Evolutionary conservation across 2,329 filamentous ascomycete genomes (phyloP), one percentile per base, ranked within the genome.

Genomic region (Penicillium sclerotigenum): DNA sequence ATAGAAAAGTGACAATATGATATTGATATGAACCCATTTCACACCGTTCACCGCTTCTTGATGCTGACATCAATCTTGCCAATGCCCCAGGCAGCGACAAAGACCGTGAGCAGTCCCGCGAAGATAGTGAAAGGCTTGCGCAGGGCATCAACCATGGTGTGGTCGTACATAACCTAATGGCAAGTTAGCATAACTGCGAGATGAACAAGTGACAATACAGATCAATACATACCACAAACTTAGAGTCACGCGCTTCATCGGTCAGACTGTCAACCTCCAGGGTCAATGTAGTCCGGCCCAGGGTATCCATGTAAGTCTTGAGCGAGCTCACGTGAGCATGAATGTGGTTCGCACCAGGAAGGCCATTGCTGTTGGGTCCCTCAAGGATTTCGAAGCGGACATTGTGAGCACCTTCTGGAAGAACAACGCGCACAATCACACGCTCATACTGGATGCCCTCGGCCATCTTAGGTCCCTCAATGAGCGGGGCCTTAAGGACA

Each of bases 251-350:
- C 68, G 92, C 85, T 64, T 97, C 94, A 66, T 99, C 94, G 1
- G 95, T 90, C 50, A 97, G 79, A 73, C 97, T 97, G 65, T 86
- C 82, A 8, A 91, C 90, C 59, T 87, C 89, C 68, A 99, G 81
- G 48, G 83, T 87, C 58, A 99, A 81, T 0, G 87, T 83, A 0
- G 93, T 95, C 61, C 94, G 89, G 59, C 94, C 94, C 31, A 93
- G 68, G 0, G 94, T 97, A 75, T 99, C 94, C 77, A 99, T 88
- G 76, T 91, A 99, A 0, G 92, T 97, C 74, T 87, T 87, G 77
- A 94, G 85, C n/a, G 87, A 76, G 61, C 82, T 83, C 20, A 80
- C 77, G n/a, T 78, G 75, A 59, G 84, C 82, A 47, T 82, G 80
- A 47, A 85, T 79, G 50, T 70, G 63, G 58, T 65, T 70, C 10